Percentiles rank a stretch among this genome's conserved stretches.
Evolutionary conservation across 2,329 filamentous ascomycete species (phyloP).

Genomic region (Colletotrichum truncatum): DNA sequence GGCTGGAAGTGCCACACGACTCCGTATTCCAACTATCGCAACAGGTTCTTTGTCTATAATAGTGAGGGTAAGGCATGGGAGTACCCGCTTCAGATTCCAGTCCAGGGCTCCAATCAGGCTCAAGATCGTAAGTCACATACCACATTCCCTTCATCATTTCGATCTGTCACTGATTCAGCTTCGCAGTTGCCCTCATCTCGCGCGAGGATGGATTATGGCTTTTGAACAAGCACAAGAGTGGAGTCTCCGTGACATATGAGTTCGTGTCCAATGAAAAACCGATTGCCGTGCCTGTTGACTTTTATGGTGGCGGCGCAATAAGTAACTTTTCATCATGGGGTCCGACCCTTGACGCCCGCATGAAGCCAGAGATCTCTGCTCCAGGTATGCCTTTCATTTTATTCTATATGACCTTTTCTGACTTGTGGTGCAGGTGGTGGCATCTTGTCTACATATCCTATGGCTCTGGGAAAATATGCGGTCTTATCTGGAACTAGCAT

Average conservation of each 20-base stretch:
- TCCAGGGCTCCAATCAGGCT: neutral
- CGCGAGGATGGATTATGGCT: neutral
- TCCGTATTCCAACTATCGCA: too few species aligned
- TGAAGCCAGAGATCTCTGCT: neutral
- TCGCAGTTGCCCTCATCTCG: neutral
- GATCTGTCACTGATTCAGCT: neutral
- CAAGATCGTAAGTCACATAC: neutral
- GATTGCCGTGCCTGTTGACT: neutral
- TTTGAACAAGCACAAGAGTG: neutral
- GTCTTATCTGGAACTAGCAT: slow-evolving; percentile 52
- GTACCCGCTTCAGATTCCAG: neutral
- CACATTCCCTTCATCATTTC: neutral
- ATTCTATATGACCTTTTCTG: neutral
- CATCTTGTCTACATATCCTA: neutral
- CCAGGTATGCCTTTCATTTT: neutral
- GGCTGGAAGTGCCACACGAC: too few species aligned
- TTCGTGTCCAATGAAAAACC: neutral
- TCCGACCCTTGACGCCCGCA: neutral
- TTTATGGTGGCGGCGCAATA: neutral
- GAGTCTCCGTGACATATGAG: neutral
- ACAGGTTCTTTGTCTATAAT: too few species aligned
- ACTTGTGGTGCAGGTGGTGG: neutral
- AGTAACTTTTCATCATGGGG: neutral
- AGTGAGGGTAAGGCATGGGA: neutral
- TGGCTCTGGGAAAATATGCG: neutral